Evolutionary conservation across 495 filamentous ascomycete species (phyloP).

Genomic region (Trichoderma orchidacearum): DNA sequence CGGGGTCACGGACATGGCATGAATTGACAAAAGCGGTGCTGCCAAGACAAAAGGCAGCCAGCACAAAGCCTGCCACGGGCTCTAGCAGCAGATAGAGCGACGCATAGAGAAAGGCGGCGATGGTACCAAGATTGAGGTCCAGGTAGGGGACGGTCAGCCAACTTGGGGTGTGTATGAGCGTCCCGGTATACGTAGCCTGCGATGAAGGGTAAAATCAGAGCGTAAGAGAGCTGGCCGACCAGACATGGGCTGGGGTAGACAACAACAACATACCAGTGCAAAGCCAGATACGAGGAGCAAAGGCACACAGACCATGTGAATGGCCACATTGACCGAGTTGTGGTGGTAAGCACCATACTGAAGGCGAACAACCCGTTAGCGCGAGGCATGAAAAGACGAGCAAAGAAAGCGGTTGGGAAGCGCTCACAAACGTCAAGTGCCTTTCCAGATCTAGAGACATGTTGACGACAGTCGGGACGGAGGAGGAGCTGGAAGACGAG

Average conservation of each 20-base stretch:
- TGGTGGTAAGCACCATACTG: conserved; percentile 95
- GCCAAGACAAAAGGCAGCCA: conserved; percentile 60
- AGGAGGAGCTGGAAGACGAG: neutral
- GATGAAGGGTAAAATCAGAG: neutral
- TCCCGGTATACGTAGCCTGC: conserved; percentile 65
- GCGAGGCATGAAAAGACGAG: neutral
- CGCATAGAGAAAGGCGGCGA: conserved; percentile 54
- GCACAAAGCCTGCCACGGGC: conserved; percentile 68
- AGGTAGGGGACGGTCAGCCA: conserved; percentile 61
- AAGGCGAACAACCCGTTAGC: neutral
- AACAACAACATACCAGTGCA: conserved; percentile 46
- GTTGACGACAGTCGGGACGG: conserved; percentile 3
- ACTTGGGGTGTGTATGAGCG: conserved; percentile 55
- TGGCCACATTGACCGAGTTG: conserved; percentile 75
- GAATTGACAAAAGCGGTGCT: conserved; percentile 64
- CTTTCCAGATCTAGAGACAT: conserved; percentile 72
- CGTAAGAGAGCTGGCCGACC: neutral
- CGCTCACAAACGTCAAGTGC: conserved; percentile 63
- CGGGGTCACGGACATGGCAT: conserved; percentile 50
- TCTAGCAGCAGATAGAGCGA: conserved; percentile 84
- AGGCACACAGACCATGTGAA: conserved; percentile 86
- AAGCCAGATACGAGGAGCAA: conserved; percentile 68
- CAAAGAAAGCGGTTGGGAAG: neutral
- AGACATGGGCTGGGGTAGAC: neutral
- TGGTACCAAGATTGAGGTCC: conserved; percentile 66